Base-by-base conservation (phyloP, 108 stramenopile species). In the Cyclotella sp. region DNA sequence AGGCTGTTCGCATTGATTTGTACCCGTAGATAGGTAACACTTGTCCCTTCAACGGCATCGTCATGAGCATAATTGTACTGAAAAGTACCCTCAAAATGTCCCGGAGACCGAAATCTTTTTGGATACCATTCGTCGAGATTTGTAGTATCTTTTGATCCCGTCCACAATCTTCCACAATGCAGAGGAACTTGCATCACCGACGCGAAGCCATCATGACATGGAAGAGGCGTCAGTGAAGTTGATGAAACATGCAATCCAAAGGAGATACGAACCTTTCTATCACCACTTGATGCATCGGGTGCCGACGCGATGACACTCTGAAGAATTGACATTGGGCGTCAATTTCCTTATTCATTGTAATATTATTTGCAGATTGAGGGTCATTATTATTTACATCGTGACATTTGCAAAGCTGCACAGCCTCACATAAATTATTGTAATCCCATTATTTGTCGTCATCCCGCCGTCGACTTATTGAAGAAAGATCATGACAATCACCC, bases 401-500 rank as follows among this genome's bases (percentile, higher is more conserved):
- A 58, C 13, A 58, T 28, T 13, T 3, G 18, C 57, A 58, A 6
- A 27, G 0, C 22, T 15, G n/a, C 13, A 28, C 13, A 14, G 22
- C 22, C 6, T 22, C 7, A 51, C 29, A 51, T 55, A 29, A 40
- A 39, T n/a, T n/a, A n/a, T n/a, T n/a, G n/a, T n/a, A n/a, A n/a
- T n/a, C n/a, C n/a, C n/a, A n/a, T n/a, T n/a, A n/a, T n/a, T n/a
- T n/a, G n/a, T n/a, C n/a, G n/a, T n/a, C n/a, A n/a, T n/a, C n/a
- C n/a, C n/a, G n/a, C n/a, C n/a, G n/a, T n/a, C n/a, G n/a, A n/a
- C n/a, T n/a, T n/a, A n/a, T n/a, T n/a, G n/a, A n/a, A n/a, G n/a
- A n/a, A n/a, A n/a, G n/a, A 62, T 19, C 58, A 72, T 72, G 71
- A 59, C 58, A 42, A 61, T 68, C 60, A 53, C 73, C 0, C 73